phyloP scores from a whole-genome alignment of 306 rosid species.

The Vigna angularis region DNA sequence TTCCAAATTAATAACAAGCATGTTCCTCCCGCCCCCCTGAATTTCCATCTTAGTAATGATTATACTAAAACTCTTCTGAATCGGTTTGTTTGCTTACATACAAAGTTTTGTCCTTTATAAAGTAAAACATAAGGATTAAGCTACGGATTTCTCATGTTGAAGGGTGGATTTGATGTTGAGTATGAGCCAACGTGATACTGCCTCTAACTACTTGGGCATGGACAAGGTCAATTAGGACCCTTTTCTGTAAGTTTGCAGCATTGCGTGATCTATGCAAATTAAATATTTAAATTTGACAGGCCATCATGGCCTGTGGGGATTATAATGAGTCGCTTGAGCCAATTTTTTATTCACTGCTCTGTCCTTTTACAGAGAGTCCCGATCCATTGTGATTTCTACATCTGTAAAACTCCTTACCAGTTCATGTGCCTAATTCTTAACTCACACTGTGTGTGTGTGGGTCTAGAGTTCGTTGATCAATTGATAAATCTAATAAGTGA shows the following conservation, averaged over 20 bases:
- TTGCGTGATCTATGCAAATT: background rate
- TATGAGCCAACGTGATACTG: slow-evolving; percentile 23
- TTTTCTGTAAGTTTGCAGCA: background rate
- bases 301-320: background rate
- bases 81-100: background rate
- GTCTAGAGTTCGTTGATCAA: background rate
- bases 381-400: slow-evolving; percentile 8
- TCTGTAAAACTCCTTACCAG: background rate
- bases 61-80: background rate
- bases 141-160: background rate
- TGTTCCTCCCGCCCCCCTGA: background rate
- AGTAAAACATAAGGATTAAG: background rate
- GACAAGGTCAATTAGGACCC: slow-evolving; percentile 8
- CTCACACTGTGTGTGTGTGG: background rate
- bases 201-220: slow-evolving; percentile 7
- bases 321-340: slow-evolving; percentile 12
- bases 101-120: background rate
- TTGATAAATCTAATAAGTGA: background rate
- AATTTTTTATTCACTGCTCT: background rate
- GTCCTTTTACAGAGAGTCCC: slow-evolving; percentile 18
- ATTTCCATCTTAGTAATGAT: background rate
- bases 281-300: background rate
- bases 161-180: slow-evolving; percentile 1
- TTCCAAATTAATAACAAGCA: background rate
- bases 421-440: slow-evolving; percentile 27